A percentile compares a stretch with the other conserved stretches of the same genome.
Conservation (phyloP, 371 early-diverging fungal genomes). For the Conidiobolus incongruus region DNA sequence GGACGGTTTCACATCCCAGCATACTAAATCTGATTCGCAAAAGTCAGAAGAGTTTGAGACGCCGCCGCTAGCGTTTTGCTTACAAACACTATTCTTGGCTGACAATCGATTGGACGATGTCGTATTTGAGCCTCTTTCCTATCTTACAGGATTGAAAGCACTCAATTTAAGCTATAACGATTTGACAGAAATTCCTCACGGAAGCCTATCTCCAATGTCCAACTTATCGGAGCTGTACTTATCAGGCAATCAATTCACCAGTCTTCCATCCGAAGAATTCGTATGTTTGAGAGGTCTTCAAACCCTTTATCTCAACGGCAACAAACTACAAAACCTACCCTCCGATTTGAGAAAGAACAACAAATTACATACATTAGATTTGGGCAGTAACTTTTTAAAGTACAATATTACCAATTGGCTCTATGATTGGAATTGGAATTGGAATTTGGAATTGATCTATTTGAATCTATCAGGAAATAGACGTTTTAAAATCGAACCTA, state of each 20-base stretch:
- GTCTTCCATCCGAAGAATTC: slow-evolving; percentile 68
- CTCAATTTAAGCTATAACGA: slow-evolving; percentile 71
- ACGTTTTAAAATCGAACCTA: slow-evolving; percentile 60
- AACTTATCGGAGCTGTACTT: slow-evolving; percentile 48
- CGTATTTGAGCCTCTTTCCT: slow-evolving; percentile 42
- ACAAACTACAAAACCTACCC: slow-evolving; percentile 74
- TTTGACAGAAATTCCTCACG: slow-evolving; percentile 41
- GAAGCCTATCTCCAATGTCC: slow-evolving; percentile 19
- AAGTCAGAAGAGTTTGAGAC: slow-evolving; percentile 6
- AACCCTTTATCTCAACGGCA: slow-evolving; percentile 66
- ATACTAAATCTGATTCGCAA: not conserved
- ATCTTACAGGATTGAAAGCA: slow-evolving; percentile 41
- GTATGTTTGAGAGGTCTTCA: slow-evolving; percentile 39
- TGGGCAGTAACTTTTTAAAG: slow-evolving; percentile 59
- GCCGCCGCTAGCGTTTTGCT: slow-evolving; percentile 32
- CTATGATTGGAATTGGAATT: slow-evolving; percentile 91
- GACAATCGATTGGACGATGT: slow-evolving; percentile 72
- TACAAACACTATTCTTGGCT: slow-evolving; percentile 36
- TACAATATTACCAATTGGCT: slow-evolving; percentile 90
- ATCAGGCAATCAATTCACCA: slow-evolving; percentile 63
- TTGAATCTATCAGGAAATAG: slow-evolving; percentile 82
- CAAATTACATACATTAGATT: slow-evolving; percentile 62
- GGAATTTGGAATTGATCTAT: slow-evolving; percentile 70
- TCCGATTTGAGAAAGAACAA: slow-evolving; percentile 70
- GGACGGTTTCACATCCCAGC: not conserved